A percentile compares a stretch with the other conserved stretches of the same genome.
Conservation (phyloP, 2,329 filamentous ascomycete species). For the Ilyonectria mors-panacis region DNA sequence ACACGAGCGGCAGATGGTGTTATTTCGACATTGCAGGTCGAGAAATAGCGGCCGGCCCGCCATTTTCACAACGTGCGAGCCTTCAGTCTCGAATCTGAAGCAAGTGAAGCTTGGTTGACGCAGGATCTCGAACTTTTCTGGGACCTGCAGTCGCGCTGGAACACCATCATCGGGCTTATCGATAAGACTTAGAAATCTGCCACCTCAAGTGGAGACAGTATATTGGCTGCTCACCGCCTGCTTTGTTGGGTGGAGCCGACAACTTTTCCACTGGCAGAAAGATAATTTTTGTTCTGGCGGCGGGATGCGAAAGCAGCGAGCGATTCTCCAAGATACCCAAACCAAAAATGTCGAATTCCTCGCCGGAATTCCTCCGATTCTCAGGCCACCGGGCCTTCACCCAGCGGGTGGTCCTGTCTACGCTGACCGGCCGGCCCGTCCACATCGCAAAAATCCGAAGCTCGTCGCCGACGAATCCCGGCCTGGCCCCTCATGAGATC, state of each 20-base stretch:
- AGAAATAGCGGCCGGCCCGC: conserved; percentile 54
- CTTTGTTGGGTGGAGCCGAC: conserved; percentile 18
- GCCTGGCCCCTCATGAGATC: conserved; percentile 92
- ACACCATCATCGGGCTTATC: conserved; percentile 43
- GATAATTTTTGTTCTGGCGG: conserved; percentile 53
- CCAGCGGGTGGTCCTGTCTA: conserved; percentile 89
- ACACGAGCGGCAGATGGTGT: conserved; percentile 57
- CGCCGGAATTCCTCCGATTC: conserved; percentile 77
- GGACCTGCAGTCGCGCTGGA: not conserved
- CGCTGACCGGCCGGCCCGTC: conserved; percentile 88
- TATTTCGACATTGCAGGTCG: conserved; percentile 54
- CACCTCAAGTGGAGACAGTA: conserved; percentile 18
- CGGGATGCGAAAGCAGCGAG: conserved; percentile 34
- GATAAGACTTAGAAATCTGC: conserved; percentile 48
- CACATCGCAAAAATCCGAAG: conserved; percentile 96
- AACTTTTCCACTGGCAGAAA: conserved; percentile 54
- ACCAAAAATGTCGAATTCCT: conserved; percentile 59
- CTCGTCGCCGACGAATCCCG: conserved; percentile 86
- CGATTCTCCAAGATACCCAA: conserved; percentile 43
- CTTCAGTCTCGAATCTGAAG: conserved; percentile 12
- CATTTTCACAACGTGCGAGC: conserved; percentile 47
- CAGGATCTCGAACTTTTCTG: conserved; percentile 43
- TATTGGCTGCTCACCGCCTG: conserved; percentile 49
- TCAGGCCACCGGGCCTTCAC: conserved; percentile 87
- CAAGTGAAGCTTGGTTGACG: conserved; percentile 29